These are phyloP conservation scores for Peniophora sp. DNA, from an alignment of 1,284 basidiomycete species.

Conservation along the genomic window DNA sequence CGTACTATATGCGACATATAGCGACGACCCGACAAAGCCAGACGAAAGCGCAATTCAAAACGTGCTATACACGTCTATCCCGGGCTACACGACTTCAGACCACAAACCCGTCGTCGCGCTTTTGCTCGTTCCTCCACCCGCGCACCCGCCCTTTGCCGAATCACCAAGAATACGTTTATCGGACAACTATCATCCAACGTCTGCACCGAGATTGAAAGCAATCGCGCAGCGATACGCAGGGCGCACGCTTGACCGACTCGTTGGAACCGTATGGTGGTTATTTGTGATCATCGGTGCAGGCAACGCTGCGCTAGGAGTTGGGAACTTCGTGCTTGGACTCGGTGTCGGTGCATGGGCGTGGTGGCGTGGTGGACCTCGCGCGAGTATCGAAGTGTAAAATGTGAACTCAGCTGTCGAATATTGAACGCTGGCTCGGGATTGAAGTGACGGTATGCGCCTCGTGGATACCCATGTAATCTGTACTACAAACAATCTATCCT, in stretches of 20 bases:
- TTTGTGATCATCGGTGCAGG: conserved; percentile 72
- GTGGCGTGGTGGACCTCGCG: conserved; percentile 15
- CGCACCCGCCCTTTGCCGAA: conserved; percentile 12
- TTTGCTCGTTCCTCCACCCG: conserved; percentile 41
- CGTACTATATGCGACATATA: conserved; percentile 78
- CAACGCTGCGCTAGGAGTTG: conserved; percentile 52
- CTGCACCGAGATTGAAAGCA: conserved; percentile 39
- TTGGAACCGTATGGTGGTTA: conserved; percentile 73
- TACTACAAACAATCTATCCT: no score
- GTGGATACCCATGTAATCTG: no score
- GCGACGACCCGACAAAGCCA: conserved; percentile 51
- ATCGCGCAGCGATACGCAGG: conserved; percentile 56
- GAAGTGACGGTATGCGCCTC: no score
- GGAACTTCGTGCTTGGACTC: conserved; percentile 52
- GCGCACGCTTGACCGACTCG: conserved; percentile 55
- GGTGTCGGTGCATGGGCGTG: conserved; percentile 25
- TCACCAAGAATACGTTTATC: conserved; percentile 44
- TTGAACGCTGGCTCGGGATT: no score
- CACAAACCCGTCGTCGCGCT: conserved; percentile 61
- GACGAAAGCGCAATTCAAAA: conserved; percentile 52
- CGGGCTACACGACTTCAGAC: conserved; percentile 5
- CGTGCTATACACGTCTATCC: conserved; percentile 18
- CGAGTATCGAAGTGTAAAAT: neutral
- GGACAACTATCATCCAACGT: conserved; percentile 35
- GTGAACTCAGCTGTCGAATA: no score